A percentile compares a stretch with the other conserved stretches of the same genome.
phyloP scores from a whole-genome alignment of 345 rosid genomes.

The Citrus hindsii region DNA sequence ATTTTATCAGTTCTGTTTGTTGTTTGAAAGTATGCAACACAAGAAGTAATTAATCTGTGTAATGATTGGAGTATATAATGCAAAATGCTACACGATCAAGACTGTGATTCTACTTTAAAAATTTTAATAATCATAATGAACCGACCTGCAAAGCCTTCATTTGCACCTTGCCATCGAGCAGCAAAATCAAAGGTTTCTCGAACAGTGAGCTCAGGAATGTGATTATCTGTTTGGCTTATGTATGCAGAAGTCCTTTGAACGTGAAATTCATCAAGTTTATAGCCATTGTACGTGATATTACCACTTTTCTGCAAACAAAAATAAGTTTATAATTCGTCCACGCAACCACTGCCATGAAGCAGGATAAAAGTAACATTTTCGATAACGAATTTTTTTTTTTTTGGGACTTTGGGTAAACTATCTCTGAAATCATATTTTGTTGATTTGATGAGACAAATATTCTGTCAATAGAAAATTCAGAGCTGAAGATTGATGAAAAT shows the following conservation, averaged over 20 bases:
- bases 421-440: background rate
- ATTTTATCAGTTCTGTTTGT: background rate
- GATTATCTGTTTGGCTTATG: conserved; percentile 87
- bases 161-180: conserved; percentile 90
- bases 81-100: background rate
- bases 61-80: background rate
- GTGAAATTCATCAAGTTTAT: conserved; percentile 53
- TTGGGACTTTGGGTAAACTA: background rate
- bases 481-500: background rate
- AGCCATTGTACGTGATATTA: conserved; percentile 73
- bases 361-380: background rate
- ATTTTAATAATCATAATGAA: background rate
- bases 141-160: conserved; percentile 74
- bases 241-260: conserved; percentile 90
- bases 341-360: background rate
- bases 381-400: too few species aligned
- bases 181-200: conserved; percentile 94
- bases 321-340: background rate
- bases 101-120: background rate
- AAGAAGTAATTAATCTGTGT: background rate
- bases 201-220: conserved; percentile 88
- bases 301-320: conserved; percentile 53
- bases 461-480: background rate
- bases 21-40: background rate
- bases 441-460: background rate